These are phyloP conservation scores for Inga oerstediana DNA, from an alignment of 306 rosid species.

Conservation along the genomic window DNA sequence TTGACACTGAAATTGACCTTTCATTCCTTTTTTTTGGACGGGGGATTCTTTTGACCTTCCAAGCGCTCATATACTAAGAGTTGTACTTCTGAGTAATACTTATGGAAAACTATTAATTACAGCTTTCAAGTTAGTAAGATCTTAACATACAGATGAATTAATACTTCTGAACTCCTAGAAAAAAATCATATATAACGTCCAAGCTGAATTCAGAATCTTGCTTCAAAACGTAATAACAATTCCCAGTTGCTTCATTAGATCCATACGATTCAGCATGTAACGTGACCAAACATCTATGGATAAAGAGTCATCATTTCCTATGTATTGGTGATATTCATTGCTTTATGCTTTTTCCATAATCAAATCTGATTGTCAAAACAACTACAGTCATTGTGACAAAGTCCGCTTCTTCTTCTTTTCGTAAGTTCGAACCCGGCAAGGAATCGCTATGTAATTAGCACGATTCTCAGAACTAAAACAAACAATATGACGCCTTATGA, in stretches of 20 bases:
- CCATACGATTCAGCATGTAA: not conserved
- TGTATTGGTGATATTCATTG: not conserved
- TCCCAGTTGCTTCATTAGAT: slow-evolving; percentile 13
- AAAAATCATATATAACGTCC: not conserved
- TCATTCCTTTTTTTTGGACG: not conserved
- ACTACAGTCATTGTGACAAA: not conserved
- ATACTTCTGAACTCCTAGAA: not conserved
- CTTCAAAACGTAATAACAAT: not conserved
- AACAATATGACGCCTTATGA: not conserved
- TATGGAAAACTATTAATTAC: not conserved
- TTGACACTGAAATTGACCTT: not conserved
- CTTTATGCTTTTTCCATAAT: not conserved
- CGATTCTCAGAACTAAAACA: not conserved
- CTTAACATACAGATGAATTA: not conserved
- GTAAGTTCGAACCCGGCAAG: not conserved
- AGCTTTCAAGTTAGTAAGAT: not conserved
- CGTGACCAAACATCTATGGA: not conserved
- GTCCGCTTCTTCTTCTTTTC: not conserved
- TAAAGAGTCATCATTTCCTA: not conserved
- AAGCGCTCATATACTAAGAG: not conserved
- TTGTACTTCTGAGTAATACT: not conserved
- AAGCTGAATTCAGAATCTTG: not conserved
- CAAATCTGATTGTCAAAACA: not conserved
- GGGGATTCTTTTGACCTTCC: not conserved
- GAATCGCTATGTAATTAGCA: not conserved